A percentile compares a stretch with the other conserved stretches of the same genome.
Evolutionary conservation across 2,329 filamentous ascomycete species (phyloP).

Genomic region (Chrysoporthe puriensis): DNA sequence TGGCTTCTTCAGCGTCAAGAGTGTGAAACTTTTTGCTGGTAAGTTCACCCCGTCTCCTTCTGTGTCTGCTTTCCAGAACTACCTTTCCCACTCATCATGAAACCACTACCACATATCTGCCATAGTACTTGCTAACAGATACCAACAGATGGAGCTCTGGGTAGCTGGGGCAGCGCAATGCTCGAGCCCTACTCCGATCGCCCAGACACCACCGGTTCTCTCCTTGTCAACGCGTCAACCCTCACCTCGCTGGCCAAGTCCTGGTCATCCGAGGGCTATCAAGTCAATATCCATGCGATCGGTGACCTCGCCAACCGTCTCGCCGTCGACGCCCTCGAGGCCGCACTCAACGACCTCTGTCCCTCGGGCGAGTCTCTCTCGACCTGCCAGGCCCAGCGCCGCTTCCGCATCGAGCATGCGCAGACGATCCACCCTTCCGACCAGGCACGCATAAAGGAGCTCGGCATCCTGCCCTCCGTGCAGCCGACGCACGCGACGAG

Average conservation of each 20-base stretch:
- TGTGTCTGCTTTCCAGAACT: background rate
- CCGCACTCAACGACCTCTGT: conserved; percentile 59
- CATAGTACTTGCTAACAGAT: conserved; percentile 25
- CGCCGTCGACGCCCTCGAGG: conserved; percentile 65
- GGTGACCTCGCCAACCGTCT: conserved; percentile 70
- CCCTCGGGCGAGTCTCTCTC: conserved; percentile 42
- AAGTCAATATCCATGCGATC: conserved; percentile 75
- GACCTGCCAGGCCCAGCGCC: conserved; percentile 56
- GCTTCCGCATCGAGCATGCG: conserved; percentile 71
- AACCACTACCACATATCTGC: background rate
- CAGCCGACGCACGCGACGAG: conserved; percentile 75
- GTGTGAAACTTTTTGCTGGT: conserved; percentile 73
- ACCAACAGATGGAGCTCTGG: conserved; percentile 66
- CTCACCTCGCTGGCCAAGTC: conserved; percentile 56
- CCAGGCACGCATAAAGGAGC: conserved; percentile 59
- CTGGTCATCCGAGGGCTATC: conserved; percentile 65
- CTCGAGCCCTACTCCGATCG: conserved; percentile 72
- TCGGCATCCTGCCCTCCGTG: conserved; percentile 69
- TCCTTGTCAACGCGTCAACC: conserved; percentile 66
- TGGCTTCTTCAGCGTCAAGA: conserved; percentile 59
- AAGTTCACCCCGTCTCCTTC: conserved; percentile 30
- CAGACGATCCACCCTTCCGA: conserved; percentile 72
- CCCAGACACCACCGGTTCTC: conserved; percentile 62
- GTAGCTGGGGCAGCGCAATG: conserved; percentile 73
- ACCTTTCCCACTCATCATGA: background rate